A percentile compares a stretch with the other conserved stretches of the same genome.
Conservation (phyloP, 2,329 filamentous ascomycete species). For the Sclerotinia spermophila region DNA sequence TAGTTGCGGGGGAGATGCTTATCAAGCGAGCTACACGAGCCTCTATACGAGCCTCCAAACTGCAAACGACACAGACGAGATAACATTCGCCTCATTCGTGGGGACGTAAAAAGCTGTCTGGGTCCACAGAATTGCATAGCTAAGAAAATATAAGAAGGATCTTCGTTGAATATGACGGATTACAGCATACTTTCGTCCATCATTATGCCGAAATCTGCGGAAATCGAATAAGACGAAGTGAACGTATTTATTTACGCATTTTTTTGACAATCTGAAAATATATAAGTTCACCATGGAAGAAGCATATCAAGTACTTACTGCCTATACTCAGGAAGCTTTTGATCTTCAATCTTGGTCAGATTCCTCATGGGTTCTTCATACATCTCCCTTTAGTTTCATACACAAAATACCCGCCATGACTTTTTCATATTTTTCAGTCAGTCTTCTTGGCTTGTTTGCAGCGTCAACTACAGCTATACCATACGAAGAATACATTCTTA, state of each 20-base stretch:
- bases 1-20: neutral
- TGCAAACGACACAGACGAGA: no score
- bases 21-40: neutral
- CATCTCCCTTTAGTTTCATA: neutral
- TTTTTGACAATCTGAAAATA: neutral
- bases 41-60: neutral
- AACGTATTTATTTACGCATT: neutral
- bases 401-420: neutral
- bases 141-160: neutral
- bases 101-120: neutral
- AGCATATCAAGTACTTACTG: no score
- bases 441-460: neutral
- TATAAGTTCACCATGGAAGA: neutral
- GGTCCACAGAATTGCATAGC: neutral
- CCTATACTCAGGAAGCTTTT: neutral
- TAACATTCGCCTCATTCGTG: neutral
- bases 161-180: neutral
- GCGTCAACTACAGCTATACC: constrained; percentile 24
- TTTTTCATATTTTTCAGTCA: neutral
- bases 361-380: neutral
- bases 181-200: neutral
- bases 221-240: no score
- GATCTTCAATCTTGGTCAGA: neutral
- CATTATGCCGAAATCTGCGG: neutral
- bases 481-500: constrained; percentile 38